phyloP scores from a whole-genome alignment of 208 protist genomes.

The Leishmania guyanensis region DNA sequence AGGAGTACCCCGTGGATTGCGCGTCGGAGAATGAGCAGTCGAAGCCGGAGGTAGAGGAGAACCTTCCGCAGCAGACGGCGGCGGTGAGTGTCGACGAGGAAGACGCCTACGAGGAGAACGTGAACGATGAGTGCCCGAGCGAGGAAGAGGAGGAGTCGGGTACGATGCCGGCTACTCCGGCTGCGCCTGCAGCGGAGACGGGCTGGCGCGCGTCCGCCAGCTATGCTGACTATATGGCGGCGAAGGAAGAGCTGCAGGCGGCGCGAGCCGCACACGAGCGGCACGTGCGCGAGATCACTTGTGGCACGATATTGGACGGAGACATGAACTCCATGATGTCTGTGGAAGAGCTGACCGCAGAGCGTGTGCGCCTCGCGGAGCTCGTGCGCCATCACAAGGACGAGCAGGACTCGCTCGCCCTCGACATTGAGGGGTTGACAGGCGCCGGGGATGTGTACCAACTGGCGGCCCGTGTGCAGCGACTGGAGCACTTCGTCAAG shows the following conservation, averaged over 20 bases:
- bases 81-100: neutral
- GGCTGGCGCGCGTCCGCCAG: neutral
- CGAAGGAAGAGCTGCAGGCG: constrained; percentile 29
- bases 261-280: constrained; percentile 31
- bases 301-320: constrained; percentile 22
- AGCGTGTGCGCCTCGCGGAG: constrained; percentile 57
- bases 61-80: too few relatives aligned
- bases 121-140: too few relatives aligned
- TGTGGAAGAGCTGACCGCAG: constrained; percentile 53
- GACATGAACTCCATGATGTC: constrained; percentile 36
- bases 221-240: constrained; percentile 17
- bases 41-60: too few relatives aligned
- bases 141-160: neutral
- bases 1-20: neutral
- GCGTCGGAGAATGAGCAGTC: too few relatives aligned
- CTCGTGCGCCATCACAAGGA: constrained; percentile 79
- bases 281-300: constrained; percentile 33
- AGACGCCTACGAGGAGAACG: neutral
- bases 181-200: neutral
- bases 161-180: neutral
- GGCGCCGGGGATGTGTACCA: constrained; percentile 51
- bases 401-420: constrained; percentile 67
- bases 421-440: constrained; percentile 64
- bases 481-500: constrained; percentile 62
- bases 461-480: constrained; percentile 71